A percentile compares a stretch with the other conserved stretches of the same genome.
Evolutionary conservation across 1,284 basidiomycete genomes (phyloP).

Genomic region (Amylostereum chailletii): DNA sequence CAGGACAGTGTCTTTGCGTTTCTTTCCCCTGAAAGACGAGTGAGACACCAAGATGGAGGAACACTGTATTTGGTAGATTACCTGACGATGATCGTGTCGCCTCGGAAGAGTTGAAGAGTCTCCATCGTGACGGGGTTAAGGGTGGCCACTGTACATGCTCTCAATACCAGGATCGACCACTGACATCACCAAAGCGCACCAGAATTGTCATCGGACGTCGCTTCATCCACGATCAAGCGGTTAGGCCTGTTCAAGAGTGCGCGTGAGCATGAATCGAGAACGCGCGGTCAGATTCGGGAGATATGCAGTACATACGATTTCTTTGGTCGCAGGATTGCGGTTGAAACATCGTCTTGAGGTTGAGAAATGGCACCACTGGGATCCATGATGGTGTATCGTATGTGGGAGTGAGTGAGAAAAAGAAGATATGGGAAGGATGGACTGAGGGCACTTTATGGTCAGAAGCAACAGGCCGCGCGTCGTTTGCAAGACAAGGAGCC

Average conservation of each 20-base stretch:
- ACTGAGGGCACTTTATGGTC: slow-evolving; percentile 18
- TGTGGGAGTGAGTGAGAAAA: slow-evolving; percentile 13
- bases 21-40: slow-evolving; percentile 66
- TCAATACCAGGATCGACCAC: background rate
- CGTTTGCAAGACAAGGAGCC: no score
- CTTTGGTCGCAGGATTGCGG: slow-evolving; percentile 90
- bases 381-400: slow-evolving; percentile 40
- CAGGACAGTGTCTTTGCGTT: slow-evolving; percentile 90
- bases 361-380: slow-evolving; percentile 71
- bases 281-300: background rate
- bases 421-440: no score
- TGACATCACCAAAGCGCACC: slow-evolving; percentile 35
- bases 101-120: slow-evolving; percentile 86
- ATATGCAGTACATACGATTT: slow-evolving; percentile 68
- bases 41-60: background rate
- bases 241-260: slow-evolving; percentile 59
- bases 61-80: slow-evolving; percentile 19
- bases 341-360: slow-evolving; percentile 80
- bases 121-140: slow-evolving; percentile 98
- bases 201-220: slow-evolving; percentile 87
- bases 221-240: slow-evolving; percentile 91
- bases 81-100: slow-evolving; percentile 90
- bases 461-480: slow-evolving; percentile 6
- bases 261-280: slow-evolving; percentile 6
- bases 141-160: slow-evolving; percentile 65